A percentile compares a stretch with the other conserved stretches of the same genome.
phyloP scores from a whole-genome alignment of 2,329 filamentous ascomycete genomes.

The Cladosporium sp. region DNA sequence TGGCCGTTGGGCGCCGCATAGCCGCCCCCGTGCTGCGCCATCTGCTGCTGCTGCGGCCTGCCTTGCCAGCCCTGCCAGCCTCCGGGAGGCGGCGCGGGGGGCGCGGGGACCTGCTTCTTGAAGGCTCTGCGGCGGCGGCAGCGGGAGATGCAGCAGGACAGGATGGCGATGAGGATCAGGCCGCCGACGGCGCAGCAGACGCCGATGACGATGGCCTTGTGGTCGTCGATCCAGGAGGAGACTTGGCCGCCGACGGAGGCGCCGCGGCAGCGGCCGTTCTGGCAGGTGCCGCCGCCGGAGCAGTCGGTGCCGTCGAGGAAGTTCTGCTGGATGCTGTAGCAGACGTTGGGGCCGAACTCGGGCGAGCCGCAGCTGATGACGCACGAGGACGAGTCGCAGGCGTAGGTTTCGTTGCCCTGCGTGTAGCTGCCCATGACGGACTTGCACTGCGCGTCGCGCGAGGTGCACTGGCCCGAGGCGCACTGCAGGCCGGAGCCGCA shows the following conservation, averaged over 20 bases:
- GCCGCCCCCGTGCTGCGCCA: slow-evolving; percentile 14
- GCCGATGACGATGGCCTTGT: slow-evolving; percentile 79
- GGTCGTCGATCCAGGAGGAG: slow-evolving; percentile 64
- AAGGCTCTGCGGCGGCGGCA: slow-evolving; percentile 34
- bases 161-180: slow-evolving; percentile 62
- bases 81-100: slow-evolving; percentile 22
- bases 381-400: slow-evolving; percentile 70
- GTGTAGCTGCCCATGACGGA: slow-evolving; percentile 72
- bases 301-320: slow-evolving; percentile 90
- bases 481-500: slow-evolving; percentile 73
- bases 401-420: slow-evolving; percentile 67
- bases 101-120: slow-evolving; percentile 15
- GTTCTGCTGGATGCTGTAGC: slow-evolving; percentile 76
- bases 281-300: slow-evolving; percentile 69
- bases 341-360: slow-evolving; percentile 58
- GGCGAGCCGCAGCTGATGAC: slow-evolving; percentile 69
- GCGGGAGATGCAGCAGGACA: slow-evolving; percentile 60
- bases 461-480: slow-evolving; percentile 91
- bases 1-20: slow-evolving; percentile 5
- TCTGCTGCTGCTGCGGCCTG: slow-evolving; percentile 11
- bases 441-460: slow-evolving; percentile 81
- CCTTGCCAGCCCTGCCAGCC: slow-evolving; percentile 31
- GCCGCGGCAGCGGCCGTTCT: slow-evolving; percentile 71
- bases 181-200: slow-evolving; percentile 65
- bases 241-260: slow-evolving; percentile 64